Evolutionary conservation across 176 grass and related monocot genomes (phyloP).

Genomic region (Hordeum marinum): DNA sequence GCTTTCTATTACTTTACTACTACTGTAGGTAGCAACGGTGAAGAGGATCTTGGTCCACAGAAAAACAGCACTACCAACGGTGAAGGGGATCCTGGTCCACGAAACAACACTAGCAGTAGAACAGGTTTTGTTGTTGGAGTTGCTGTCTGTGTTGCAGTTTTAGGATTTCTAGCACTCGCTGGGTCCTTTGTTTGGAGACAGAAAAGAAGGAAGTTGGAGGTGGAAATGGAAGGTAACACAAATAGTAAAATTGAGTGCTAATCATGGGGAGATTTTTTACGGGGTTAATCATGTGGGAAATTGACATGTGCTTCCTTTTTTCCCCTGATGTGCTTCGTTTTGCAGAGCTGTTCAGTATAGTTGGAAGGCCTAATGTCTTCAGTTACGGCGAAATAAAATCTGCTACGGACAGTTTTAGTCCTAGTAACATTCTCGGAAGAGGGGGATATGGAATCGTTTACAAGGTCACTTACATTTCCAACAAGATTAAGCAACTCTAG

Average conservation of each 20-base stretch:
- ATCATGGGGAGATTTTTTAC: neutral
- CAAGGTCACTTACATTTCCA: conserved; percentile 24
- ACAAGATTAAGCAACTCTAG: neutral
- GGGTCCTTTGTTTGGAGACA: neutral
- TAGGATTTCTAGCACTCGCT: conserved; percentile 7
- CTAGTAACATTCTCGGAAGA: conserved; percentile 39
- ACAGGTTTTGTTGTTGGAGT: conserved; percentile 27
- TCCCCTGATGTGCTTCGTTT: too few relatives aligned
- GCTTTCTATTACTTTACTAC: neutral
- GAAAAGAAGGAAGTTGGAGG: neutral
- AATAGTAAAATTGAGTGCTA: neutral
- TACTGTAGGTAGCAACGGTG: too few relatives aligned
- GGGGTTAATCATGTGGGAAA: too few relatives aligned
- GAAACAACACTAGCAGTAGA: neutral
- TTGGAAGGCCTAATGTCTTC: conserved; percentile 31
- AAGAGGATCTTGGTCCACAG: too few relatives aligned
- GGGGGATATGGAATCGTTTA: conserved; percentile 51
- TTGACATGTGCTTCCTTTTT: too few relatives aligned
- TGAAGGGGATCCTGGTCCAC: neutral
- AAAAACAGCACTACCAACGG: too few relatives aligned
- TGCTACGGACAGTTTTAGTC: conserved; percentile 44
- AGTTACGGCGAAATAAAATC: conserved; percentile 41
- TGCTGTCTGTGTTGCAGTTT: neutral
- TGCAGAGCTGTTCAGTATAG: conserved; percentile 36
- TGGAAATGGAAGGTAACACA: conserved; percentile 2